Evolutionary conservation across 2,329 filamentous ascomycete species (phyloP), one percentile per base, ranked within the genome.

Genomic region (Calonectria pseudoreteaudii): DNA sequence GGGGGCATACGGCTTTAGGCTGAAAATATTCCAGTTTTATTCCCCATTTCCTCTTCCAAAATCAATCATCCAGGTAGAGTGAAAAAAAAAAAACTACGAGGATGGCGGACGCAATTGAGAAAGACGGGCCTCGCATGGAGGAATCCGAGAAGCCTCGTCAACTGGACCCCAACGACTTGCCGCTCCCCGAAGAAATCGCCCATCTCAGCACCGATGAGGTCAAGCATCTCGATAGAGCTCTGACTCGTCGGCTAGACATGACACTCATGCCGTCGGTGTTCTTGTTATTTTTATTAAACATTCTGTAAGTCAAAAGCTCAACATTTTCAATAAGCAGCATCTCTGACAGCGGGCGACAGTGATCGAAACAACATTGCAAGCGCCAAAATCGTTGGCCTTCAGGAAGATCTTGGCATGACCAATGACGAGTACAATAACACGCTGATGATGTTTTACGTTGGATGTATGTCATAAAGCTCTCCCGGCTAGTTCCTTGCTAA

Each of bases 361-460:
- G 70, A 72, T 13, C 70, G 70, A 16, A 72, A 72, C 18, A 72
- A 68, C 5, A 72, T 72, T 64, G 70, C 70, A 6, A 72, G 70
- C 36, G 64, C 64, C 34, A 72, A 72, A 38, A 65, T 72, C 20
- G 70, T 68, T 2, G 49, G 56, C 44, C 70, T 72, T n/a, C 65
- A 72, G 13, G 47, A 72, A 20, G 65, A 72, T 34, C 65, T 68
- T 7, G 36, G 47, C 36, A 72, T 68, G 65, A 72, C 47, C 47
- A 72, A 72, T 20, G 23, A 34, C 14, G 52, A 72, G 47, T 68
- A 72, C 49, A 72, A 72, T n/a, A 72, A 47, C n/a, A 44, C 34
- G 20, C 56, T 72, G 14, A 68, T 72, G 65, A 68, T 68, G 70
- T 68, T 72, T 31, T 72, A 68, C 11, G 52, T 68, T 8, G 65